Percentiles rank a stretch among this genome's conserved stretches.
Evolutionary conservation across 2,329 filamentous ascomycete genomes (phyloP).

Genomic region (Aspergillus pseudotamarii): DNA sequence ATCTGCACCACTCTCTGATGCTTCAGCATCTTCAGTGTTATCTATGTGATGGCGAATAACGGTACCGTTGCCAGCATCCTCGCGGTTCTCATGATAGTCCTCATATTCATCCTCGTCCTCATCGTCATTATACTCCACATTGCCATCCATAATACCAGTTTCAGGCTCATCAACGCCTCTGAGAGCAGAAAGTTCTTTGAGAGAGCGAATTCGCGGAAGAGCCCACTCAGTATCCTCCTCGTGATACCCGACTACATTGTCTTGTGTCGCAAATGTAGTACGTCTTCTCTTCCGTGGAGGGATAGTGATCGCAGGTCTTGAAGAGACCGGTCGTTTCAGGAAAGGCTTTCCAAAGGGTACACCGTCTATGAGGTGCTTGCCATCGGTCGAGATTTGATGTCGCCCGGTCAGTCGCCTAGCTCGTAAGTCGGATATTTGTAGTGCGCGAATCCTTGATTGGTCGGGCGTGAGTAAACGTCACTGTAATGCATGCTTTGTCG

Average conservation of each 20-base stretch:
- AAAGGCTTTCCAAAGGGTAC: slow-evolving; percentile 78
- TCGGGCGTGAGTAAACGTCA: not conserved
- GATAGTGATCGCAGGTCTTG: slow-evolving; percentile 69
- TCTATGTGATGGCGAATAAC: slow-evolving; percentile 39
- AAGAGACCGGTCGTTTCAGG: slow-evolving; percentile 58
- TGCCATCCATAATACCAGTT: slow-evolving; percentile 18
- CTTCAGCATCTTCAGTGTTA: slow-evolving; percentile 30
- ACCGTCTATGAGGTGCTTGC: slow-evolving; percentile 81
- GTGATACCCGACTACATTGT: slow-evolving; percentile 27
- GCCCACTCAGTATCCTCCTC: slow-evolving; percentile 38
- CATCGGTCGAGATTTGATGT: slow-evolving; percentile 76
- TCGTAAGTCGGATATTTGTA: slow-evolving; percentile 74
- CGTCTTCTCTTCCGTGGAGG: slow-evolving; percentile 71
- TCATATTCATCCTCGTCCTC: slow-evolving; percentile 35
- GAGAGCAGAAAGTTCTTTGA: slow-evolving; percentile 31
- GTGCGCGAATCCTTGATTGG: slow-evolving; percentile 69
- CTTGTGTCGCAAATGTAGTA: slow-evolving; percentile 41
- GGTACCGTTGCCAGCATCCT: slow-evolving; percentile 37
- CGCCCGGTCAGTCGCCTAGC: slow-evolving; percentile 74
- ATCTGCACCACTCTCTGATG: slow-evolving; percentile 34
- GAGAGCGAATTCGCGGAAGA: slow-evolving; percentile 19
- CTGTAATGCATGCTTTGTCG: not conserved
- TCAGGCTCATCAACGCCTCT: slow-evolving; percentile 8
- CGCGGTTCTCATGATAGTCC: slow-evolving; percentile 25
- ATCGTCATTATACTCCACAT: slow-evolving; percentile 31